phyloP scores from a whole-genome alignment of 306 rosid genomes.

The Trifolium subterraneum region DNA sequence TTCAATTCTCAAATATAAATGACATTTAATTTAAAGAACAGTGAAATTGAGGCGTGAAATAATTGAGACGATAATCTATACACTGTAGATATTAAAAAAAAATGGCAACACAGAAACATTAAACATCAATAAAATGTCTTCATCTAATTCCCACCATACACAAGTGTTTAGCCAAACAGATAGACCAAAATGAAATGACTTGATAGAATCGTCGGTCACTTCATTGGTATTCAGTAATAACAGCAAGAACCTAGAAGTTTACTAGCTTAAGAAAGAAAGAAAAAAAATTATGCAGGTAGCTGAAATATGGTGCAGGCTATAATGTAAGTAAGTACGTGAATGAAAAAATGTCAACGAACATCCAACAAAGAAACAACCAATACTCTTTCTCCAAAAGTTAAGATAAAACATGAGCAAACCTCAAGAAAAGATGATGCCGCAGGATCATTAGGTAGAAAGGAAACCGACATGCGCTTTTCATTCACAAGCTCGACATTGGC shows the following conservation, averaged over 20 bases:
- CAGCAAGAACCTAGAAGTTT: conserved; percentile 17
- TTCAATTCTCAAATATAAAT: conserved; percentile 26
- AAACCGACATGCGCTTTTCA: conserved; percentile 68
- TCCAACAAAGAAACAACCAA: conserved; percentile 17
- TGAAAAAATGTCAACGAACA: conserved; percentile 6
- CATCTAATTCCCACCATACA: background rate
- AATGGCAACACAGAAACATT: background rate
- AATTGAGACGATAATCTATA: conserved; percentile 17
- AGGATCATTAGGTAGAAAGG: conserved; percentile 75
- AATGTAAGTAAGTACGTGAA: conserved; percentile 10
- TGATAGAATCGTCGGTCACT: background rate
- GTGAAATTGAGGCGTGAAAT: conserved; percentile 12
- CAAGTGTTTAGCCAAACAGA: conserved; percentile 1
- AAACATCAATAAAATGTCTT: conserved; percentile 24
- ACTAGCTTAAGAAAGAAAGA: background rate
- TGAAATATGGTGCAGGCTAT: conserved; percentile 16
- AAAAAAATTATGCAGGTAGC: conserved; percentile 11
- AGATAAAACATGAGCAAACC: conserved; percentile 52
- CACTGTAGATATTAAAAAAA: background rate
- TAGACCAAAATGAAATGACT: background rate
- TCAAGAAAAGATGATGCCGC: conserved; percentile 71
- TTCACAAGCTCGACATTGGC: conserved; percentile 70
- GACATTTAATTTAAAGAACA: conserved; percentile 14
- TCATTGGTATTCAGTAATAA: conserved; percentile 15
- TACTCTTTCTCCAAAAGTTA: conserved; percentile 28